Base-by-base conservation (phyloP, 371 early-diverging fungal genomes). In the Lichtheimia ornata region DNA sequence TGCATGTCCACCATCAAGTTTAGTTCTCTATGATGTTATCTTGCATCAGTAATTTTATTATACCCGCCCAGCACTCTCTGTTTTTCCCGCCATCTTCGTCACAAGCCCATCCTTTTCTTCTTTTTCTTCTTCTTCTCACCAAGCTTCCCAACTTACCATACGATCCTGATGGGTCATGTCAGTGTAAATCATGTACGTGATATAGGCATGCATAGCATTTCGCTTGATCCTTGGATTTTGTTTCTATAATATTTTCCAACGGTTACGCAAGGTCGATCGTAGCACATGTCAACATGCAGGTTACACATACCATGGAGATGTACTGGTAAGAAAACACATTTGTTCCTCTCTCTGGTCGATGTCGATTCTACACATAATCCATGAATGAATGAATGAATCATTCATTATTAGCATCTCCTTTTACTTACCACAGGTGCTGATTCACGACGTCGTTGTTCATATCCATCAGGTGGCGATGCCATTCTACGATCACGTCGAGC, bases 151-250 rank as follows among this genome's bases (percentile, higher is more conserved):
- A 51, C 58, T 65, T 61, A 61, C 57, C 41, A 25, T 25, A 14
- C 41, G 35, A 20, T 51, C 53, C 12, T 65, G 61, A 5, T 71
- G 65, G 18, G 73, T 69, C 67, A 74, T 71, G 45, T 82, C 73
- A n/a, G 78, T 79, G 66, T 82, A 82, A 22, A 82, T 82, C 83
- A 82, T 80, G 61, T 82, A 83, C 40, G 83, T 74, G 55, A 83
- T 83, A 60, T 83, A 83, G 45, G 83, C 81, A 71, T 83, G 83
- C 74, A 77, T 75, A 15, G 83, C 83, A 74, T 83, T 83, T 49
- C 79, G 67, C 64, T 83, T 83, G 43, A 81, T 74, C 62, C 73
- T 77, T 53, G 81, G 81, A 66, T 80, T 77, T 60, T 81, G 71
- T 62, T 78, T 80, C 82, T 81, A 66, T 47, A 58, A 22, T 22